Evolutionary conservation across 2,329 filamentous ascomycete genomes (phyloP), one percentile per base, ranked within the genome.

Genomic region (Apiospora kogelbergensis): DNA sequence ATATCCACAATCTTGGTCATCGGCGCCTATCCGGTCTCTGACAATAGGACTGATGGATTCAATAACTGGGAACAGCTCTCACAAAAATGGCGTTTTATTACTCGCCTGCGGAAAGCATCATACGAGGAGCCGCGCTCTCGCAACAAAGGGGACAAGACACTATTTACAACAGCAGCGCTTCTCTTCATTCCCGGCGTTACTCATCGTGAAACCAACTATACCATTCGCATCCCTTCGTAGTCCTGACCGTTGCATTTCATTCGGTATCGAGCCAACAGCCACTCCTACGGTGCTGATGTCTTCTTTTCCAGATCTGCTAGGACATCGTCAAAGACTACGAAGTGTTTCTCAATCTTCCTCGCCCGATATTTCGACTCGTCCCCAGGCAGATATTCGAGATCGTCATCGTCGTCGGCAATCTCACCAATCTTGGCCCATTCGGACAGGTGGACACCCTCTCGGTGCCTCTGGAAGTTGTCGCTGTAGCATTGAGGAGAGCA

Each of bases 401-500:
- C 69, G 33, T 71, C 68, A 67, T 77, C 74, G 20, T 78, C 75
- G 17, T 76, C 72, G 11, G 71, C 70, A 15, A 76, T 73, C 66
- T 76, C 75, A 1, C 72, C 72, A 10, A 70, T 69, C 46, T 68
- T 74, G 67, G 74, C 72, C 65, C 78, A 72, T 63, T 73, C 74
- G 2, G 75, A 74, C 37, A 80, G 63, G 64, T 81, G 79, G n/a
- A 77, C 76, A 2, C 73, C 69, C 13, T 80, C 78, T 24, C 81
- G 76, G 72, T 86, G 84, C 30, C 69, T 69, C 13, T 79, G 77
- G 44, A 86, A 79, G 70, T 84, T 83, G 15, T 71, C 73, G 30
- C 73, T 74, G n/a, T 82, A 83, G 72, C 84, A 86, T 41, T 76
- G 73, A 37, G 77, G 72, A 9, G 82, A 82, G 73, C 84, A 86